Evolutionary conservation across 768 basidiomycete species (phyloP), one percentile per base, ranked within the genome.

Genomic region (Phaffia australis): DNA sequence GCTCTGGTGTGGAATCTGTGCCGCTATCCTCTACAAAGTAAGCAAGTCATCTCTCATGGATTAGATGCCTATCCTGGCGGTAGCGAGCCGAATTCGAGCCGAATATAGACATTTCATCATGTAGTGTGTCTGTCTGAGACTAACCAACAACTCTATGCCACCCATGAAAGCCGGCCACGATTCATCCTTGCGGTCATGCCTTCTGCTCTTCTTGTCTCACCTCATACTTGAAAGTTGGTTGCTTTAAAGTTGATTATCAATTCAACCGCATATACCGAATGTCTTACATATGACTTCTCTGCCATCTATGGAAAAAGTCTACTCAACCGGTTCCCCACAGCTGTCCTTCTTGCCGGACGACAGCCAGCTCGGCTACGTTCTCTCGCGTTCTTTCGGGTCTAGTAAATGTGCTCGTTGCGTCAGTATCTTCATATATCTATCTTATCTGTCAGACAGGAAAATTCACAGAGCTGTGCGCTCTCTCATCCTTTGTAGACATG

Each of bases 1-100:
- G 64, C 64, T 65, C 15, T 50, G 47, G 48, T 65, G 64, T 35
- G 56, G 56, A 16, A 47, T 65, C 29, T 65, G 64, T 56, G 29
- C 27, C 7, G 64, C 64, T 29, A 57, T 65, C 9, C 64, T 65
- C 18, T 59, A 65, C 56, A 56, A 56, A 30, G 64, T 65, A 29
- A 46, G 64, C 46, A 19, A 29, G 23, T 47, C 54, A 35, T 47
- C 42, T 19, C 54, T 51, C 52, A 1, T 35, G 15, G 42, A 42
- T 3, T 35, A 21, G 54, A 7, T 55, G 54, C 29, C 54, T 55
- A n/a, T n/a, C n/a, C n/a, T n/a, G n/a, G 35, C 35, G 11, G 11
- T 42, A 42, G 35, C 35, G 35, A 42, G 35, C 35, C 35, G 35
- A n/a, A 42, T 42, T 16, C 11, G 29, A 25, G 14, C 25, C 46